Base-by-base conservation (phyloP, 805 yeast species). In the Kregervanrija fluxuum region DNA sequence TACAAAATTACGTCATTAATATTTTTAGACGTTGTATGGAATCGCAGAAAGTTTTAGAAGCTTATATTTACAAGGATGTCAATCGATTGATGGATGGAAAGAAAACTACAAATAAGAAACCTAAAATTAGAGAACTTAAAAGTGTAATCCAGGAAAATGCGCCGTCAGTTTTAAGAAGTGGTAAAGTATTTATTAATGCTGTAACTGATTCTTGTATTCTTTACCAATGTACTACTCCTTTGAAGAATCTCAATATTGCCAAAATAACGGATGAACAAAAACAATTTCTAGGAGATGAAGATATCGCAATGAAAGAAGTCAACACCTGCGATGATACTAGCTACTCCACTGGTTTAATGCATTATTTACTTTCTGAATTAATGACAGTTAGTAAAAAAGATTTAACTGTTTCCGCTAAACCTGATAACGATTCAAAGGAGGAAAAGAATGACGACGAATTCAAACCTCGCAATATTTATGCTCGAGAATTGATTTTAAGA, bases 1-100 rank as follows among this genome's bases (percentile, higher is more conserved):
- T 79, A 1, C 80, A 78, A 47, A 65, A 71, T 5, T 60, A 77
- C 1, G 66, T 80, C 15, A 68, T 79, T 1, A 66, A 77, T 11
- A 64, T 88, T 32, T 59, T 82, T 1, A 74, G 96, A 57, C 69
- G 84, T 37, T 80, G 89, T 46, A 78, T 82, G 58, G 97, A 89
- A 60, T 74, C 78, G 3, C 59, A 66, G 0, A 71, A 69, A 0
- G 64, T 75, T 11, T 64, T 87, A 5, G 66, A 68, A 30, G 65
- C 66, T 9, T 63, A 74, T 34, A 75, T 86, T 54, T 53, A 64
- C 0, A 65, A 71, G 16, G 88, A 82, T 45, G 57, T 85, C 10
- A 59, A 70, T 3, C 67, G 64, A 22, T 63, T 70, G 30, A 70
- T 80, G 39, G 14, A 39, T 14, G 22, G 43, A 22, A 59, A 44